Percentiles rank a stretch among this genome's conserved stretches.
phyloP scores from a whole-genome alignment of 352 stramenopile species.

The Globisporangium spinosum region DNA sequence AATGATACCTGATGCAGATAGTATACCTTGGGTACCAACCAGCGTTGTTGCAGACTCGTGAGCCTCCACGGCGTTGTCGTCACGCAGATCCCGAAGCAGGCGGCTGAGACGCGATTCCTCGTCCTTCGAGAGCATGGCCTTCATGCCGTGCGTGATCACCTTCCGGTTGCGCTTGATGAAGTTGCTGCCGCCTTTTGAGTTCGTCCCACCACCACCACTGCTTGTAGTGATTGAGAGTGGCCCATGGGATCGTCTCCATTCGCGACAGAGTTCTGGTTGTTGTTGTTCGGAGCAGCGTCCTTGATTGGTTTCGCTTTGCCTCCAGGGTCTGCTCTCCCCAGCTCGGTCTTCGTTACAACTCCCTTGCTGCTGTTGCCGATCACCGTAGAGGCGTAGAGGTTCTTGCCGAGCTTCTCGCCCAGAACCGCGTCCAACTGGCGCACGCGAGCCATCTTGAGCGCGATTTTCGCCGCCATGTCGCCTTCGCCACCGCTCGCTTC shows the following conservation, averaged over 20 bases:
- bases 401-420: slow-evolving; percentile 61
- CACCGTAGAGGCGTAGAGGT: slow-evolving; percentile 33
- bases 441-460: slow-evolving; percentile 67
- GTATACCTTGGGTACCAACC: not conserved
- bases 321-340: not conserved
- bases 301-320: not conserved
- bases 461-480: slow-evolving; percentile 51
- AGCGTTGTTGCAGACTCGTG: not conserved
- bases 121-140: slow-evolving; percentile 48
- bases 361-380: slow-evolving; percentile 24
- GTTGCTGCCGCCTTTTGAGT: slow-evolving; percentile 16
- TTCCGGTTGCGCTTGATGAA: slow-evolving; percentile 59
- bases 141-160: slow-evolving; percentile 46
- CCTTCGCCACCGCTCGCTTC: slow-evolving; percentile 23
- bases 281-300: slow-evolving; percentile 4
- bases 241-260: not conserved
- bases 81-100: slow-evolving; percentile 26
- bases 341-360: not conserved
- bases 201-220: not conserved
- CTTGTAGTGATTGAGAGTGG: not conserved
- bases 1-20: not conserved
- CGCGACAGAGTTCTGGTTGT: not conserved
- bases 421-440: slow-evolving; percentile 54
- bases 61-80: not conserved
- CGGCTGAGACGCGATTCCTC: slow-evolving; percentile 42